Base-by-base conservation (phyloP, 371 early-diverging fungal species). In the Mucor velutinosus region DNA sequence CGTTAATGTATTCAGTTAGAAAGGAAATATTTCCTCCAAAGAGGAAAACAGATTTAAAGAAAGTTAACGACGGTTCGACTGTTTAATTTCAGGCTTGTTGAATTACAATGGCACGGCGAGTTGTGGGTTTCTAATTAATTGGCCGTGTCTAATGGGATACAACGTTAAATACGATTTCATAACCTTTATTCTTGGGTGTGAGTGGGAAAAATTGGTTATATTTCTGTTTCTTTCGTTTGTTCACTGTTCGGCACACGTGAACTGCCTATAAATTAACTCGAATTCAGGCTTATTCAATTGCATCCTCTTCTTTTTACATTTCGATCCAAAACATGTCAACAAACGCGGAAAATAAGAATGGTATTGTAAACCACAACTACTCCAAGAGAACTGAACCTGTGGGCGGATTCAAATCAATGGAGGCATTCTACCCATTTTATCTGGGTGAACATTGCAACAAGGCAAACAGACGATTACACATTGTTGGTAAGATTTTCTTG, bases 391-490 rank as follows among this genome's bases (percentile, higher is more conserved):
- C 79, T 1, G 81, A 83, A 43, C 85, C 86, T 19, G 73, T 65
- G 8, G 80, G 73, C 0, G 86, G 87, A 0, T 87, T 84, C 71
- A 82, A 82, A 51, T 67, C 81, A 25, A 67, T 89, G 39, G 75
- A 80, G 58, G 81, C 75, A 11, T 90, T 91, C 60, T 91, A 89
- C 67, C 90, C 90, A n/a, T 90, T 85, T 62, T 91, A 90, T 62
- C 77, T 91, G 32, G 87, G 88, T 14, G 88, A 87, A 64, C 86
- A 87, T 66, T 82, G 85, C 65, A 81, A 87, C 69, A 41, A 64
- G n/a, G 83, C 72, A 33, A 86, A 85, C 65, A 77, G 89, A 32
- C 76, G 88, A 29, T 76, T 89, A 4, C 89, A 89, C 55, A 58
- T 89, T 21, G 60, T 79, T 35, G 85, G 89, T 84, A 80, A 57